Base-by-base conservation (phyloP, 768 basidiomycete species). In the Fomitopsis serialis region DNA sequence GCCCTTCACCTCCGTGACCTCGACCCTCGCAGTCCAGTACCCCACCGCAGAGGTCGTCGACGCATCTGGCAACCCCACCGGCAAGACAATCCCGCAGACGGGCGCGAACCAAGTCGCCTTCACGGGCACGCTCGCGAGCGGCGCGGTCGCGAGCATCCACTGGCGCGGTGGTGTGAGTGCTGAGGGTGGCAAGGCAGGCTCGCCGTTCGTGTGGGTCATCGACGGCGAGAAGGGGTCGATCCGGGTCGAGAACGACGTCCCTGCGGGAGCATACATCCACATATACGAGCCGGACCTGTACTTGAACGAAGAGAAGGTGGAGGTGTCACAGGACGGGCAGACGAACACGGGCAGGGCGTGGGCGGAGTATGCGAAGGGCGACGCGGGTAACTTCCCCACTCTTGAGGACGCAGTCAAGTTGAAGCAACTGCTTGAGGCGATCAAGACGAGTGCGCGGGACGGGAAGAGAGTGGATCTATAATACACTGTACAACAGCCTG, bases 181-280 rank as follows among this genome's bases (percentile, higher is more conserved):
- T 2, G 57, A 61, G 9, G 54, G 54, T 2, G 69, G 66, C 2
- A 54, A 67, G 35, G 59, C 54, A 15, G 58, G 62, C 2, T n/a
- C 21, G 21, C 51, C 51, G 25, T 57, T 72, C 21, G 22, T 63
- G 3, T 72, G 70, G 70, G 58, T 60, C 50, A 72, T 72, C 21
- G 66, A 71, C 24, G 71, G 71, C 7, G 69, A 70, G 36, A 64
- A 67, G 2, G 70, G 69, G 0, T 59, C 59, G 11, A 67, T 70
- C 37, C 48, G 58, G 15, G 8, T 71, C 1, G 65, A 70, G 45
- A 53, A 53, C 40, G 57, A 63, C 17, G 32, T 4, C 7, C 23
- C 55, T 1, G 60, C 63, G 37, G 35, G 35, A 22, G 34, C 21
- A 8, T 45, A 27, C 43, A 42, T 64, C 42, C 54, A 63, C 42